A percentile compares a stretch with the other conserved stretches of the same genome.
Evolutionary conservation across 495 filamentous ascomycete genomes (phyloP).

Genomic region (Podospora pseudocomata): DNA sequence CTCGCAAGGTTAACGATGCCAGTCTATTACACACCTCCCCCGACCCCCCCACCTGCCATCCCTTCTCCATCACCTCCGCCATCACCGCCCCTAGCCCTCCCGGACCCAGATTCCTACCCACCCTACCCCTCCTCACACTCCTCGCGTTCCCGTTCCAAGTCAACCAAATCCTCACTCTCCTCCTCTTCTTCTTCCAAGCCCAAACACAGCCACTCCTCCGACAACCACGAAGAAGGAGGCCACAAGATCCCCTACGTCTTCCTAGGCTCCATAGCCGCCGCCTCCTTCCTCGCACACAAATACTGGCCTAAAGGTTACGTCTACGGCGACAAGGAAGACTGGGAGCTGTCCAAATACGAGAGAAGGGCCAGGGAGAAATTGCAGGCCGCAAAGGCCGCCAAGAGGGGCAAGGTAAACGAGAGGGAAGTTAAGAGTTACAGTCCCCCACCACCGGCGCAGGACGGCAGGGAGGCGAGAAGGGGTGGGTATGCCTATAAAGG

Average conservation of each 20-base stretch:
- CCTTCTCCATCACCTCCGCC: constrained; percentile 1
- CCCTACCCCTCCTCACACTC: neutral
- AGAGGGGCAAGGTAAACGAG: neutral
- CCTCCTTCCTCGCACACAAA: constrained; percentile 36
- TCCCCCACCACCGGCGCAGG: neutral
- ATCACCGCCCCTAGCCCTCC: neutral
- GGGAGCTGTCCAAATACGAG: constrained; percentile 28
- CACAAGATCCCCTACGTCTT: constrained; percentile 36
- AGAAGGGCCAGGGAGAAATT: neutral
- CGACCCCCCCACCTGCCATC: constrained; percentile 1
- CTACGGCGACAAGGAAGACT: constrained; percentile 40
- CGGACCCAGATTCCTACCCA: neutral
- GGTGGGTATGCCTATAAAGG: neutral
- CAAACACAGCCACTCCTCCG: constrained; percentile 8
- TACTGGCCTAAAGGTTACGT: constrained; percentile 41
- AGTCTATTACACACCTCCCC: constrained; percentile 17
- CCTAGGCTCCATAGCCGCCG: constrained; percentile 38
- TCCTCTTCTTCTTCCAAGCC: constrained; percentile 12
- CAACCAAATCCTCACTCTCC: constrained; percentile 16
- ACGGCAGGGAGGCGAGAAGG: neutral
- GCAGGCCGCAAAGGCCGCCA: constrained; percentile 5
- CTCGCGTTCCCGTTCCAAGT: constrained; percentile 6
- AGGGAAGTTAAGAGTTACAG: neutral
- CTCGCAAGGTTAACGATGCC: constrained; percentile 10
- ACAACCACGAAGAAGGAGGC: constrained; percentile 11